Conservation (phyloP, 495 filamentous ascomycete species). For the Copromyces sp. region DNA sequence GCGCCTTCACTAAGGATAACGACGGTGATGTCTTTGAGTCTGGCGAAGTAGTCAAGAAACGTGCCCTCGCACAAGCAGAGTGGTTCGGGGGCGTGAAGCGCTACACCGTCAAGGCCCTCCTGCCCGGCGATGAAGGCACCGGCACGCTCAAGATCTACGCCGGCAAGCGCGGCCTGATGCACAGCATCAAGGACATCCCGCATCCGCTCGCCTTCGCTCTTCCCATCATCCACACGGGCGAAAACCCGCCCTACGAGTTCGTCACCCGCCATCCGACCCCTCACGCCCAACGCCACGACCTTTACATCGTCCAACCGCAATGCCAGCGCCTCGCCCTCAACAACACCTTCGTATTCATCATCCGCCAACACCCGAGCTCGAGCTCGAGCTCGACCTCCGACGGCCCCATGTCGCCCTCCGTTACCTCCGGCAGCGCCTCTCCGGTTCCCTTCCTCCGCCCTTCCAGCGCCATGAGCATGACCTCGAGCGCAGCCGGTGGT, state of each 20-base stretch:
- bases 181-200: constrained; percentile 87
- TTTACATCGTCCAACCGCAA: constrained; percentile 93
- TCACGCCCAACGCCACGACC: constrained; percentile 89
- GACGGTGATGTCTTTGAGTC: constrained; percentile 93
- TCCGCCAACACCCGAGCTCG: constrained; percentile 83
- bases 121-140: constrained; percentile 83
- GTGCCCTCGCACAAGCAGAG: constrained; percentile 80
- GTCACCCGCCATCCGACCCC: constrained; percentile 89
- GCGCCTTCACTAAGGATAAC: constrained; percentile 64
- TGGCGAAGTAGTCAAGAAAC: constrained; percentile 75
- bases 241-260: constrained; percentile 90
- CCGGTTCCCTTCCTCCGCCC: constrained; percentile 66
- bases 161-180: constrained; percentile 89
- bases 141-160: constrained; percentile 87
- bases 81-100: constrained; percentile 82
- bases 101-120: constrained; percentile 82
- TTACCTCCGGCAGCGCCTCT: constrained; percentile 47
- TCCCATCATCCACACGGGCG: constrained; percentile 79
- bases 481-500: constrained; percentile 46
- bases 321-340: constrained; percentile 77
- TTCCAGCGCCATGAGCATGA: constrained; percentile 74
- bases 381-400: constrained; percentile 47
- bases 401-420: constrained; percentile 25
- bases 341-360: constrained; percentile 95
- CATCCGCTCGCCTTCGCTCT: constrained; percentile 86